phyloP scores from a whole-genome alignment of 2,329 filamentous ascomycete species.

The Nigrograna mackinnonii region DNA sequence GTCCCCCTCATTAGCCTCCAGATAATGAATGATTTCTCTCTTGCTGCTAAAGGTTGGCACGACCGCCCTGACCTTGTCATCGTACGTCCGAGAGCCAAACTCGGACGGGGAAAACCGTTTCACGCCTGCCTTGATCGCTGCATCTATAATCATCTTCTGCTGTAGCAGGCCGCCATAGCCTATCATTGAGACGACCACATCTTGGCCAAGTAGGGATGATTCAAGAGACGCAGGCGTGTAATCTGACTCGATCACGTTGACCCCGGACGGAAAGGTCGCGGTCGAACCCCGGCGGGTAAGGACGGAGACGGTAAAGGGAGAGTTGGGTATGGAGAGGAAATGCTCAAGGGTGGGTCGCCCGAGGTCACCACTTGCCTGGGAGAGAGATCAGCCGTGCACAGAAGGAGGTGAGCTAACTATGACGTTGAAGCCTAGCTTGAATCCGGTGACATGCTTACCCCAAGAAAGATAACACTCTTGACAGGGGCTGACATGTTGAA shows the following conservation, averaged over 20 bases:
- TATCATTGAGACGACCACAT: not conserved
- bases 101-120: not conserved
- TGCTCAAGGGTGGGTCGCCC: not conserved
- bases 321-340: not conserved
- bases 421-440: too few species aligned
- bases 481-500: constrained; percentile 18
- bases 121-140: not conserved
- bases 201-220: not conserved
- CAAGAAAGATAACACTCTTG: not conserved
- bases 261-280: not conserved
- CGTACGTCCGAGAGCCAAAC: not conserved
- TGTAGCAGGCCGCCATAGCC: not conserved
- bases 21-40: not conserved
- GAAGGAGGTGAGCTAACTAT: too few species aligned
- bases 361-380: not conserved
- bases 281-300: not conserved
- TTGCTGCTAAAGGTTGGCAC: not conserved
- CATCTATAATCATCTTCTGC: not conserved
- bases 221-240: not conserved
- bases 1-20: not conserved
- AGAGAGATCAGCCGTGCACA: too few species aligned
- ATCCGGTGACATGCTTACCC: too few species aligned
- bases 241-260: not conserved
- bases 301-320: not conserved
- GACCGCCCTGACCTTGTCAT: not conserved